Base-by-base conservation (phyloP, 2,329 filamentous ascomycete species). In the Lasiodiplodia sp. region DNA sequence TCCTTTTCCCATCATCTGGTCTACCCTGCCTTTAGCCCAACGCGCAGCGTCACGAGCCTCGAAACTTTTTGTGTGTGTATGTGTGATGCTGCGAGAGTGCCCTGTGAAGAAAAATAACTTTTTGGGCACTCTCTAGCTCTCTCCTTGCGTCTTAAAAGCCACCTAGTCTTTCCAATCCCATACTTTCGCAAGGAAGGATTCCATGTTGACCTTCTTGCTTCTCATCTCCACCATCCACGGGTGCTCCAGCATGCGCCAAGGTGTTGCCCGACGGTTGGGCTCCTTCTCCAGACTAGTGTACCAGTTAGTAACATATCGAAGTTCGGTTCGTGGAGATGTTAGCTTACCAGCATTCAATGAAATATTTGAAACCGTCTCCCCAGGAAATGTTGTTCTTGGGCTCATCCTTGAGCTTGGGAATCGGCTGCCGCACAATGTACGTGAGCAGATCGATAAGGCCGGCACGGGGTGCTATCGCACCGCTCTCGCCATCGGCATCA, bases 211-310 rank as follows among this genome's bases (percentile, higher is more conserved):
- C 74, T 96, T 93, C 85, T 97, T 98, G 67, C 89, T 87, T 76
- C 91, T 91, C 93, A 98, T 98, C 76, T 99, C 96, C 52, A 93
- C 85, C 91, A 99, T 97, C 96, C 96, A 99, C 2, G 96, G 96
- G 82, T 99, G 96, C 78, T 99, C 96, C 72, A 97, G 88, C 94
- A 99, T 99, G 76, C 95, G 92, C 96, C 96, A 99, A 14, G 96
- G 96, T 69, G 92, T 97, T 37, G 95, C 96, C 78, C 96, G 87
- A 76, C 94, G 89, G 69, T 87, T 87, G 23, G 93, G 90, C 74
- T 97, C 93, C 82, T 99, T 99, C 81, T 99, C 96, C 69, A 99
- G 87, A 83, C 96, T 98, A 68, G 34, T 62, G 25, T n/a, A 37
- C 21, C 44, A 16, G 4, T 40, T 2, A 49, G 10, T 3, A 34